Conservation (phyloP, 371 early-diverging fungal genomes). For the Mucor indicus region DNA sequence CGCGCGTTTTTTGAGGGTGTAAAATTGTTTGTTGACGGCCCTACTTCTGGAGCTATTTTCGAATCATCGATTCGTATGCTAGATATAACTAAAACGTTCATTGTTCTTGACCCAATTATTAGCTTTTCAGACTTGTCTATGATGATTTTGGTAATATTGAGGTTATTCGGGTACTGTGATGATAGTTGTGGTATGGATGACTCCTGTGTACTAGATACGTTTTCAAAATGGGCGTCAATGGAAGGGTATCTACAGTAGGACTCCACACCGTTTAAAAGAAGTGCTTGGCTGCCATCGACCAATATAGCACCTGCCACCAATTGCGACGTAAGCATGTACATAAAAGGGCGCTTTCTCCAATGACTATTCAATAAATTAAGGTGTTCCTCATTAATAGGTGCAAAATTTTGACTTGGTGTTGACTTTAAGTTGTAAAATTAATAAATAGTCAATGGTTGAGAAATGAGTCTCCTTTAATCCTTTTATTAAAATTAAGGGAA, state of each 20-base stretch:
- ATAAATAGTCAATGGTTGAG: too few relatives aligned
- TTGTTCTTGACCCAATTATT: conserved; percentile 6
- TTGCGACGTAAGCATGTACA: conserved; percentile 13
- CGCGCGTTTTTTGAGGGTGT: conserved; percentile 8
- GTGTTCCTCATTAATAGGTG: conserved; percentile 3
- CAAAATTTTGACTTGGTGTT: conserved; percentile 2
- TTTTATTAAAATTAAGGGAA: neutral
- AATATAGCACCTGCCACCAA: conserved; percentile 20
- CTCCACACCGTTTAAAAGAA: conserved; percentile 9
- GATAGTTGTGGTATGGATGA: conserved; percentile 8
- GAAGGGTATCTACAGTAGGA: conserved; percentile 11
- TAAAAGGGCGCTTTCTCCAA: conserved; percentile 7
- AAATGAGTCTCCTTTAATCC: neutral
- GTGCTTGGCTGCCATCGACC: conserved; percentile 14
- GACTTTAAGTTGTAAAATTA: too few relatives aligned
- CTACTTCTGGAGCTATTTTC: conserved; percentile 12
- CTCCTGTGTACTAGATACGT: conserved; percentile 2
- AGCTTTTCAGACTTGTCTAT: conserved; percentile 11
- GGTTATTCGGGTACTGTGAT: conserved; percentile 9
- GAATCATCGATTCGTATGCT: conserved; percentile 11
- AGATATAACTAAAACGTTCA: conserved; percentile 8
- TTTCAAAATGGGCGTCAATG: conserved; percentile 12
- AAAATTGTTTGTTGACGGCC: conserved; percentile 9
- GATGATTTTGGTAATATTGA: conserved; percentile 4
- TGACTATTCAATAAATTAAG: conserved; percentile 8